phyloP scores from a whole-genome alignment of 495 filamentous ascomycete genomes.

The Xylaria acuta region DNA sequence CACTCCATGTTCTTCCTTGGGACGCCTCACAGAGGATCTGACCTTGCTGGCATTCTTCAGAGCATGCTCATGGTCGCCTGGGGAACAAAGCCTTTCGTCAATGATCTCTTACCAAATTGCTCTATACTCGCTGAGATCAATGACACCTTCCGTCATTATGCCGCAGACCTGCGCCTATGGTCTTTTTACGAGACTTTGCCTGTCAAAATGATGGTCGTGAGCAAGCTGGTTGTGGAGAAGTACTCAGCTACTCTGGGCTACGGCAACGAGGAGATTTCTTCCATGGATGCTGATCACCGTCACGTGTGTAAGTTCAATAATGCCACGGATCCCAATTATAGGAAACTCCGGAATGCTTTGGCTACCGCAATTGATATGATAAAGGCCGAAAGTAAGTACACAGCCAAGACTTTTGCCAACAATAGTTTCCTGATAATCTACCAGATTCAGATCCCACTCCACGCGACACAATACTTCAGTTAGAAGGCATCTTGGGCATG shows the following conservation, averaged over 20 bases:
- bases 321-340: slow-evolving; percentile 39
- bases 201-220: slow-evolving; percentile 24
- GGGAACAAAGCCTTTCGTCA: slow-evolving; percentile 16
- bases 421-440: slow-evolving; percentile 15
- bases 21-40: slow-evolving; percentile 59
- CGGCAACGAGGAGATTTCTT: slow-evolving; percentile 35
- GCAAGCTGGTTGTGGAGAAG: slow-evolving; percentile 40
- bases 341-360: slow-evolving; percentile 40
- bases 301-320: slow-evolving; percentile 44
- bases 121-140: slow-evolving; percentile 32
- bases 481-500: slow-evolving; percentile 16
- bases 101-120: slow-evolving; percentile 24
- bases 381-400: slow-evolving; percentile 22
- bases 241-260: slow-evolving; percentile 43
- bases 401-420: slow-evolving; percentile 15
- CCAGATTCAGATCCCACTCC: slow-evolving; percentile 17
- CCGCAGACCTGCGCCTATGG: slow-evolving; percentile 35
- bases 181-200: slow-evolving; percentile 45
- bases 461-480: slow-evolving; percentile 18
- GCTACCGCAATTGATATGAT: slow-evolving; percentile 37
- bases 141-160: slow-evolving; percentile 40
- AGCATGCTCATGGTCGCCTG: slow-evolving; percentile 22
- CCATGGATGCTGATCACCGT: slow-evolving; percentile 46
- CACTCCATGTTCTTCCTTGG: slow-evolving; percentile 58
- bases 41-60: slow-evolving; percentile 50